phyloP scores from a whole-genome alignment of 108 stramenopile genomes.

The Pinguiococcus pyrenoidosus region DNA sequence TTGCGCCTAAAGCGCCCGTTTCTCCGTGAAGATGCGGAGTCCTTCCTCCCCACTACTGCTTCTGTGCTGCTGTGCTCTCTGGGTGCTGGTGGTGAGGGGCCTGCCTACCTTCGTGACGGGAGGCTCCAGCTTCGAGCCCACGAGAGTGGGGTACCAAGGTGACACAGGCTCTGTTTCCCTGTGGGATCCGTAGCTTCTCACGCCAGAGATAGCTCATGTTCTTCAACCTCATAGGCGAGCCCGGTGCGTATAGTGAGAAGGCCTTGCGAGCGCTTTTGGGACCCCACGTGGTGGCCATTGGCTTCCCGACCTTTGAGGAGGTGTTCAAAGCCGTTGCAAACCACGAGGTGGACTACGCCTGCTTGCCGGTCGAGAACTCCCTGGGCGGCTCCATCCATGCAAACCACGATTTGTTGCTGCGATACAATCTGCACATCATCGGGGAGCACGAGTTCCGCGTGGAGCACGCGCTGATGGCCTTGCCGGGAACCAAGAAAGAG shows the following conservation, averaged over 20 bases:
- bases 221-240: too few species aligned
- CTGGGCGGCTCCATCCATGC: slow-evolving; percentile 94
- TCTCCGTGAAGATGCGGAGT: too few species aligned
- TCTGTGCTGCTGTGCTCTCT: too few species aligned
- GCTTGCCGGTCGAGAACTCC: slow-evolving; percentile 88
- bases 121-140: too few species aligned
- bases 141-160: too few species aligned
- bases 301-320: slow-evolving; percentile 69
- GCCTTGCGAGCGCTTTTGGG: slow-evolving; percentile 77
- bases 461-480: slow-evolving; percentile 69
- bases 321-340: slow-evolving; percentile 87
- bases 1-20: too few species aligned
- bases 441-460: slow-evolving; percentile 89
- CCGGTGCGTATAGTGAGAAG: slow-evolving; percentile 94
- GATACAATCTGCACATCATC: slow-evolving; percentile 56
- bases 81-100: too few species aligned
- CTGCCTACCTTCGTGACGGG: too few species aligned
- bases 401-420: slow-evolving; percentile 89
- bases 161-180: too few species aligned
- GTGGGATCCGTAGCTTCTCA: too few species aligned
- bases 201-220: too few species aligned
- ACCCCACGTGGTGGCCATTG: slow-evolving; percentile 60
- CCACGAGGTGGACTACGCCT: slow-evolving; percentile 80
- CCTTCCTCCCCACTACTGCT: too few species aligned
- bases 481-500: slow-evolving; percentile 26